A percentile compares a stretch with the other conserved stretches of the same genome.
Conservation (phyloP, 768 basidiomycete genomes). For the Polyporus arcularius region DNA sequence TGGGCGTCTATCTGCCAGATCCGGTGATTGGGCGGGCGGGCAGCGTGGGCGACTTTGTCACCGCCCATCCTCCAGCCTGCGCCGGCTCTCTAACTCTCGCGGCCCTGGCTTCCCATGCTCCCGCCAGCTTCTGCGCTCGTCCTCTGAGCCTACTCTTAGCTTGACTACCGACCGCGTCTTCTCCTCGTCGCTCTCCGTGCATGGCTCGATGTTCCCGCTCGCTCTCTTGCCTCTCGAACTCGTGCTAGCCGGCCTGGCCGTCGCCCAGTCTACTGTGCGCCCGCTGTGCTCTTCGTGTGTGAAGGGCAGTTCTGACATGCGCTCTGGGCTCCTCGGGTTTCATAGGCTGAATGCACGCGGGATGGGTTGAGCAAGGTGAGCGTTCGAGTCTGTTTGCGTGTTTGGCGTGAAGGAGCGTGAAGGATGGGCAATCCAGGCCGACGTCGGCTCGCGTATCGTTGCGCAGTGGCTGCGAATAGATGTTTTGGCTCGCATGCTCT, state of each 20-base stretch:
- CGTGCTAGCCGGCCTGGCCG: neutral
- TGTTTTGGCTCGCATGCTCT: neutral
- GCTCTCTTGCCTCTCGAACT: conserved; percentile 1
- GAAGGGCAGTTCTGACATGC: neutral
- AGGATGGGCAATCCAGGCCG: neutral
- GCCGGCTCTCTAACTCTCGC: too few relatives aligned
- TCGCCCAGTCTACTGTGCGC: neutral
- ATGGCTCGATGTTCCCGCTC: neutral
- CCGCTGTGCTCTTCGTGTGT: neutral
- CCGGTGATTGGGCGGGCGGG: too few relatives aligned
- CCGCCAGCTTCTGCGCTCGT: neutral
- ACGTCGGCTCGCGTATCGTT: neutral
- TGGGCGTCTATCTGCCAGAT: too few relatives aligned
- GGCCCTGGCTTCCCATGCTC: too few relatives aligned
- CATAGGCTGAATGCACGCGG: conserved; percentile 3
- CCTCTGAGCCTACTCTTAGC: neutral
- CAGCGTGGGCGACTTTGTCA: too few relatives aligned
- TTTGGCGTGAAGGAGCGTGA: neutral
- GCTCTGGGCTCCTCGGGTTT: neutral
- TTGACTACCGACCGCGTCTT: neutral
- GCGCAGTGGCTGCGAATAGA: neutral
- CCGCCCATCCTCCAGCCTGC: too few relatives aligned
- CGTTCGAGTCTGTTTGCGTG: neutral
- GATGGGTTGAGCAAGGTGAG: conserved; percentile 14
- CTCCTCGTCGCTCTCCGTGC: neutral